phyloP scores from a whole-genome alignment of 139 green algal species.

The Tetradesmus lagerheimii region DNA sequence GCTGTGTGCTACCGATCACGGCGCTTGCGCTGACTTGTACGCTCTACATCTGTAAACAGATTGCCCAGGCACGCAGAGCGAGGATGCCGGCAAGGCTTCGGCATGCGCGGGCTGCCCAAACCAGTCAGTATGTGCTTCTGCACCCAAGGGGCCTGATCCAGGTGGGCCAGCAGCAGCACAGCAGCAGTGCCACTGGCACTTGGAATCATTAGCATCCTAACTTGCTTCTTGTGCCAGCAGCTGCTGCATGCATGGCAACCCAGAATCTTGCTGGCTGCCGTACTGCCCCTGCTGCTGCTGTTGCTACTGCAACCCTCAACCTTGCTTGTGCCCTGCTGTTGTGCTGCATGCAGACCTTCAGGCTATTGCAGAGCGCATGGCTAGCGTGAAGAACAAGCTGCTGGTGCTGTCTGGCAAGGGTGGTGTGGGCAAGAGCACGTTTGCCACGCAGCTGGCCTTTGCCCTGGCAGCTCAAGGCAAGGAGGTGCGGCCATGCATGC shows the following conservation, averaged over 20 bases:
- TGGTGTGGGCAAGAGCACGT: conserved; percentile 97
- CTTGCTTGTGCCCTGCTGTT: background rate
- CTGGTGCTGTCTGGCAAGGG: conserved; percentile 98
- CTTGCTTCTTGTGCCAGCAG: background rate
- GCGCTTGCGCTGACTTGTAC: background rate
- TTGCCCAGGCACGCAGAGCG: conserved; percentile 84
- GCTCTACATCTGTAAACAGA: conserved; percentile 58
- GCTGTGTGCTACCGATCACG: background rate
- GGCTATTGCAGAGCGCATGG: conserved; percentile 84
- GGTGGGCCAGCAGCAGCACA: conserved; percentile 50
- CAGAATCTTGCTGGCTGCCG: background rate
- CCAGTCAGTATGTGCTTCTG: conserved; percentile 89
- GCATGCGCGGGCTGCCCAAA: conserved; percentile 96
- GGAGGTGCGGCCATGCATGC: conserved; percentile 63
- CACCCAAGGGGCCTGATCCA: conserved; percentile 91
- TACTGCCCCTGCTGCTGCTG: background rate
- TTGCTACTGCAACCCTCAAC: background rate
- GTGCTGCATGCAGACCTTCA: conserved; percentile 71
- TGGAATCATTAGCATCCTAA: background rate
- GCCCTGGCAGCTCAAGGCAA: conserved; percentile 78
- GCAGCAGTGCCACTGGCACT: background rate
- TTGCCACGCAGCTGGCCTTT: conserved; percentile 94
- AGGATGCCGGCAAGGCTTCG: conserved; percentile 83
- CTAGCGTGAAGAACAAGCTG: conserved; percentile 88
- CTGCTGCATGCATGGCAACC: background rate